Evolutionary conservation across 768 basidiomycete genomes (phyloP), one percentile per base, ranked within the genome.

Genomic region (Sarcomyxa edulis): DNA sequence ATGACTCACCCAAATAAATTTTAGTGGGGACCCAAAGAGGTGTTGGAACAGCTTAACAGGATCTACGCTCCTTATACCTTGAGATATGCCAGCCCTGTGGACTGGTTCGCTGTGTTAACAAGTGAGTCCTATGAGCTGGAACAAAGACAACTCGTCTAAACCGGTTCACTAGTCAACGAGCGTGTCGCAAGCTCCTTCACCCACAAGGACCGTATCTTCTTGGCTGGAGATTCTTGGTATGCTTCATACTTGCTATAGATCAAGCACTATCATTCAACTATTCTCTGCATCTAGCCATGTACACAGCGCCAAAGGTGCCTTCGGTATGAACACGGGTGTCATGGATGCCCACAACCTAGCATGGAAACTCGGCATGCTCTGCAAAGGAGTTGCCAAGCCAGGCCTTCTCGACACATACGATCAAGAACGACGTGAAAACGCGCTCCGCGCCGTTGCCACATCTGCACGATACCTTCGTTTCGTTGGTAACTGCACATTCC

Each of bases 171-270:
- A 57, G 64, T 67, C 35, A 64, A 62, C 5, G 68, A 67, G 42
- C 56, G 65, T 7, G 56, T 68, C 4, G 63, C 65, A 5, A 48
- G 59, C 15, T 50, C 49, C 8, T 68, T 61, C 48, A 55, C 53
- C 10, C 41, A 46, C 4, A 34, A 54, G 22, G 52, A 62, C 18
- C 54, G 68, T 5, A 54, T 64, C 3, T 67, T 69, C 51, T 62
- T 69, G 18, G 61, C 60, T 7, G 67, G 67, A 7, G 65, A 64
- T 42, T 65, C 61, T 2, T 63, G 58, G 28, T 50, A 46, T 37
- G 48, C 43, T 11, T 9, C 7, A n/a, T n/a, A n/a, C n/a, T n/a
- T n/a, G 7, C 28, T 15, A 19, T 23, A 11, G 11, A 4, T 7
- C 10, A 9, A 10, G 20, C 9, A 11, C 16, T 6, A 4, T 27